A percentile compares a stretch with the other conserved stretches of the same genome.
Evolutionary conservation across 768 basidiomycete species (phyloP).

Genomic region (Auricularia sp.): DNA sequence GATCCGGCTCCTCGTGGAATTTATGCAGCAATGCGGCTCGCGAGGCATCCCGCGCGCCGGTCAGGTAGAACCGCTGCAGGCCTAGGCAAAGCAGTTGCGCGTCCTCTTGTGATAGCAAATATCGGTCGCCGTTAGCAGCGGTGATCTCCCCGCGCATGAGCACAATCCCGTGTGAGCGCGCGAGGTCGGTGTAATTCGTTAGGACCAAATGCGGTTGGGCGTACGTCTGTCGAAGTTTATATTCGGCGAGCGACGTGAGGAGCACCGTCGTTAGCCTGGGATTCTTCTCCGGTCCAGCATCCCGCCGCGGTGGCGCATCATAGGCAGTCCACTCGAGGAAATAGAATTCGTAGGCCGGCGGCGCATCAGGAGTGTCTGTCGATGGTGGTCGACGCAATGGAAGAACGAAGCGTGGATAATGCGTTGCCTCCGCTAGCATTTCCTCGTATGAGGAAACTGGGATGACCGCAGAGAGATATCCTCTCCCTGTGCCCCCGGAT

Average conservation of each 20-base stretch:
- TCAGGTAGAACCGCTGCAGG: conserved; percentile 79
- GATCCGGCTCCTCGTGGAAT: conserved; percentile 69
- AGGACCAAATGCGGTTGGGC: conserved; percentile 86
- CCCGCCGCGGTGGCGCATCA: conserved; percentile 51
- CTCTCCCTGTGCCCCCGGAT: conserved; percentile 69
- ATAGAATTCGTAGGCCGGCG: conserved; percentile 51
- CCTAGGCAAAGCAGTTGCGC: conserved; percentile 74
- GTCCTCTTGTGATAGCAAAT: conserved; percentile 51
- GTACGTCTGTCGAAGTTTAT: conserved; percentile 72
- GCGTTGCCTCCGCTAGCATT: conserved; percentile 52
- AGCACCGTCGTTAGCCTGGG: conserved; percentile 55
- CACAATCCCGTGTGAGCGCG: conserved; percentile 66
- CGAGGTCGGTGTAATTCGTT: conserved; percentile 87
- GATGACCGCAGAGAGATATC: conserved; percentile 78
- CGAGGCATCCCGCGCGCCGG: conserved; percentile 31
- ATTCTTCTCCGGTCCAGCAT: conserved; percentile 25
- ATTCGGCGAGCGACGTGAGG: conserved; percentile 90
- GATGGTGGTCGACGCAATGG: conserved; percentile 52
- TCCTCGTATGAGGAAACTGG: conserved; percentile 60
- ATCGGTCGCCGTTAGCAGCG: conserved; percentile 38
- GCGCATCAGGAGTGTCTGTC: conserved; percentile 14
- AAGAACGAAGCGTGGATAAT: conserved; percentile 43
- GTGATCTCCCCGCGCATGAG: conserved; percentile 90
- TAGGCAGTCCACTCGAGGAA: conserved; percentile 89
- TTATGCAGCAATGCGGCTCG: conserved; percentile 44